Evolutionary conservation across 2,329 filamentous ascomycete genomes (phyloP).

Genomic region (Fusarium sp.): DNA sequence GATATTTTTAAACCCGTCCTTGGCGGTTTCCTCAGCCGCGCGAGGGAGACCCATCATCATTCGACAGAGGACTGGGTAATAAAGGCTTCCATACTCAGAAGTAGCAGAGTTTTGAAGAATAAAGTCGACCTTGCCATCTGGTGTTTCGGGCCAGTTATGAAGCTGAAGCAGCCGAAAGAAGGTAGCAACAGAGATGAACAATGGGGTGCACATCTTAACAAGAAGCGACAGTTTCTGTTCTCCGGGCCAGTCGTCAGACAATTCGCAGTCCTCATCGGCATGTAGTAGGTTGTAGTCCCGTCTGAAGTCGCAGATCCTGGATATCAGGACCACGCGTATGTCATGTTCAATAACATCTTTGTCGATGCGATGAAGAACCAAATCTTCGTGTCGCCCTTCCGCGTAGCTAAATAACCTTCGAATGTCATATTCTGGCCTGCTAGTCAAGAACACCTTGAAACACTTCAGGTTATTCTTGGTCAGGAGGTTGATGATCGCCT

Average conservation of each 20-base stretch:
- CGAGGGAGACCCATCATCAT: neutral
- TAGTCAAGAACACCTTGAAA: conserved; percentile 58
- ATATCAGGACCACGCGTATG: conserved; percentile 53
- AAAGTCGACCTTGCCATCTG: conserved; percentile 39
- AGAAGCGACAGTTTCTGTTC: conserved; percentile 25
- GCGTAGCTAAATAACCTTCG: conserved; percentile 53
- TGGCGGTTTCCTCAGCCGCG: too few relatives aligned
- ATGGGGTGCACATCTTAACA: conserved; percentile 50
- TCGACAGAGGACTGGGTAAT: conserved; percentile 5
- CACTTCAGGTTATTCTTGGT: conserved; percentile 22
- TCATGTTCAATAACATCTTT: conserved; percentile 54
- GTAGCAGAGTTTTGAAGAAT: conserved; percentile 17
- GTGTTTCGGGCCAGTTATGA: conserved; percentile 37
- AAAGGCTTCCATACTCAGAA: conserved; percentile 35
- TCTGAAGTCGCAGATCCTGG: conserved; percentile 51
- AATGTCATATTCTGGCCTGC: conserved; percentile 57
- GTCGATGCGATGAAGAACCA: conserved; percentile 56
- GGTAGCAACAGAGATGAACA: conserved; percentile 57
- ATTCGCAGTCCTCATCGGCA: neutral
- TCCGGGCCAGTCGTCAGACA: conserved; percentile 52
- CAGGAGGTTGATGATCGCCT: conserved; percentile 51
- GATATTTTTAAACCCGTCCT: conserved; percentile 17
- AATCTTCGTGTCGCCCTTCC: conserved; percentile 31
- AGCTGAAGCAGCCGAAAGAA: conserved; percentile 45
- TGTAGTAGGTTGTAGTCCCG: conserved; percentile 38